A percentile compares a stretch with the other conserved stretches of the same genome.
phyloP scores from a whole-genome alignment of 352 stramenopile species.

The Aphanomyces stellatus region DNA sequence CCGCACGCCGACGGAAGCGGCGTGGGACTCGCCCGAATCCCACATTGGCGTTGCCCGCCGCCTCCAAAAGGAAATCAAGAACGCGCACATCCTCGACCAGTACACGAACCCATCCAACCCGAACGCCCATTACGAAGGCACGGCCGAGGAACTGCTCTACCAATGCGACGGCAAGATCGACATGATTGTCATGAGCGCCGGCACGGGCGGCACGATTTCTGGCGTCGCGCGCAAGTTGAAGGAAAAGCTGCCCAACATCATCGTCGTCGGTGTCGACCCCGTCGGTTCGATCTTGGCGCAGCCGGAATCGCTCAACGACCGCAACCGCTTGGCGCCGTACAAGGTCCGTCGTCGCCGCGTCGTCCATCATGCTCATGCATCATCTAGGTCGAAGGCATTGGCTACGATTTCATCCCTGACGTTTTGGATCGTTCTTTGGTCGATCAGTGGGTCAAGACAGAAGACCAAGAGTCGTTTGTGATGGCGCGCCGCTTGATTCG shows the following conservation, averaged over 20 bases:
- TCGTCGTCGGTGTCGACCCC: slow-evolving; percentile 85
- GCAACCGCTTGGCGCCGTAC: slow-evolving; percentile 81
- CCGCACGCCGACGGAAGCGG: slow-evolving; percentile 90
- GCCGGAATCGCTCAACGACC: slow-evolving; percentile 88
- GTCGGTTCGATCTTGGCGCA: slow-evolving; percentile 90
- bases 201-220: slow-evolving; percentile 93
- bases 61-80: slow-evolving; percentile 87
- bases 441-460: slow-evolving; percentile 92
- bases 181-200: slow-evolving; percentile 90
- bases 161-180: slow-evolving; percentile 91
- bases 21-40: slow-evolving; percentile 92
- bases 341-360: slow-evolving; percentile 21
- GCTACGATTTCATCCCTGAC: slow-evolving; percentile 95
- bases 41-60: slow-evolving; percentile 90
- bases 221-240: slow-evolving; percentile 92
- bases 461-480: slow-evolving; percentile 91
- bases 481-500: slow-evolving; percentile 92
- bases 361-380: slow-evolving; percentile 22
- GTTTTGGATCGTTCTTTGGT: slow-evolving; percentile 89
- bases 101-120: slow-evolving; percentile 95
- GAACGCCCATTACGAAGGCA: slow-evolving; percentile 92
- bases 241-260: slow-evolving; percentile 76
- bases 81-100: slow-evolving; percentile 94
- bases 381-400: slow-evolving; percentile 89
- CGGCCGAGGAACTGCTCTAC: slow-evolving; percentile 89